Evolutionary conservation across 805 yeast genomes (phyloP).

Genomic region (Saccharomyces jurei): DNA sequence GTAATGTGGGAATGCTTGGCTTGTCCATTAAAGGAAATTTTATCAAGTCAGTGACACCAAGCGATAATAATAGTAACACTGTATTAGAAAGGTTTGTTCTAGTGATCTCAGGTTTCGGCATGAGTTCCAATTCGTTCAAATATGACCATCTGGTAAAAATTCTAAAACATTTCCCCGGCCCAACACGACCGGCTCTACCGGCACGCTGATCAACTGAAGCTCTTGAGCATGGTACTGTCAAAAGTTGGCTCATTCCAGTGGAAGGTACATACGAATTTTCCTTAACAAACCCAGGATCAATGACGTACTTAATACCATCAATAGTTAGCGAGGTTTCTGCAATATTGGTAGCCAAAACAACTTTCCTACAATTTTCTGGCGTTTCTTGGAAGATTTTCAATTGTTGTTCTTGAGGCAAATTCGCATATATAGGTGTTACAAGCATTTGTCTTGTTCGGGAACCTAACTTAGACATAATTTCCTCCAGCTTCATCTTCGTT

Average conservation of each 20-base stretch:
- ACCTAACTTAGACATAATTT: constrained; percentile 59
- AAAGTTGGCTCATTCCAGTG: constrained; percentile 80
- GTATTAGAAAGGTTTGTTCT: constrained; percentile 74
- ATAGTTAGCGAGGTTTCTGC: constrained; percentile 96
- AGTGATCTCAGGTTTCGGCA: constrained; percentile 88
- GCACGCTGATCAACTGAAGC: constrained; percentile 96
- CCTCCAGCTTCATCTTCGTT: constrained; percentile 60
- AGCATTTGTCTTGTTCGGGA: constrained; percentile 51
- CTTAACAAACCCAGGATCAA: constrained; percentile 92
- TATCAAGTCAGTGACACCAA: constrained; percentile 77
- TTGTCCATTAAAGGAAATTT: constrained; percentile 87
- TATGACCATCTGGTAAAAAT: constrained; percentile 69
- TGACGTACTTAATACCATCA: constrained; percentile 89
- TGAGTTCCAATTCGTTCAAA: constrained; percentile 63
- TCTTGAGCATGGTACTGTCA: constrained; percentile 80
- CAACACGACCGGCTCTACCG: constrained; percentile 97
- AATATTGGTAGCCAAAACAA: constrained; percentile 89
- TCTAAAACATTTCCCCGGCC: constrained; percentile 92
- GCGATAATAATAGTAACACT: constrained; percentile 64
- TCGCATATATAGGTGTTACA: constrained; percentile 85
- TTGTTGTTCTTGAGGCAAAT: constrained; percentile 80
- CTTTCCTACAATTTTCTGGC: constrained; percentile 69
- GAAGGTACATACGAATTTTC: constrained; percentile 83
- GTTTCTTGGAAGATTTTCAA: constrained; percentile 78
- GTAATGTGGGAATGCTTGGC: constrained; percentile 67